Evolutionary conservation across 2,329 filamentous ascomycete genomes (phyloP).

Genomic region (Colletotrichum siamense): DNA sequence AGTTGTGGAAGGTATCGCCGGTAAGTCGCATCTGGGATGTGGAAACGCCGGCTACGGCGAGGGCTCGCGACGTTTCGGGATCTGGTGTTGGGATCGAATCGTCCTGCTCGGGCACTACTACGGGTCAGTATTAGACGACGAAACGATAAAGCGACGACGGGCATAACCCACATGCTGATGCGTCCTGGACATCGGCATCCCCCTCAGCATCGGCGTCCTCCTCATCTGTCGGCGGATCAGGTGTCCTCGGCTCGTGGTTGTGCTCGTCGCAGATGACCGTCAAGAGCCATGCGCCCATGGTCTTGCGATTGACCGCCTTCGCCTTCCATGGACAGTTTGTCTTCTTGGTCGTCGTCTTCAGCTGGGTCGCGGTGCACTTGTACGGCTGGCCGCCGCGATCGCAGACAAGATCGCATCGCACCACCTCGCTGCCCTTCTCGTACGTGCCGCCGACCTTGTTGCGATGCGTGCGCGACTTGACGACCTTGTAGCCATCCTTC

Average conservation of each 20-base stretch:
- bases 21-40: conserved; percentile 42
- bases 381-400: conserved; percentile 49
- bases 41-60: conserved; percentile 45
- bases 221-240: conserved; percentile 43
- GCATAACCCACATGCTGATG: conserved; percentile 9
- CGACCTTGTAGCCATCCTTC: conserved; percentile 51
- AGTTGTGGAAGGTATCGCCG: conserved; percentile 49
- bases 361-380: conserved; percentile 48
- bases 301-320: conserved; percentile 49
- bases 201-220: conserved; percentile 36
- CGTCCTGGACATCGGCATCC: conserved; percentile 27
- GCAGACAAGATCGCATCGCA: conserved; percentile 51
- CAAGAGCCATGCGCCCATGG: conserved; percentile 48
- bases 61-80: conserved; percentile 39
- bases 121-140: neutral
- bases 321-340: conserved; percentile 52
- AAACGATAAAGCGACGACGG: neutral
- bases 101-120: neutral
- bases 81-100: conserved; percentile 27
- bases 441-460: conserved; percentile 44
- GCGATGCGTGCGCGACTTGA: conserved; percentile 49
- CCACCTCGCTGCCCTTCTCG: conserved; percentile 46
- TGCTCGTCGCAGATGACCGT: conserved; percentile 49
- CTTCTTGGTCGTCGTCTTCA: conserved; percentile 52
- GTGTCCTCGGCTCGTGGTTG: conserved; percentile 50